Conservation (phyloP, 768 basidiomycete species). For the Phaffia tasmanica region DNA sequence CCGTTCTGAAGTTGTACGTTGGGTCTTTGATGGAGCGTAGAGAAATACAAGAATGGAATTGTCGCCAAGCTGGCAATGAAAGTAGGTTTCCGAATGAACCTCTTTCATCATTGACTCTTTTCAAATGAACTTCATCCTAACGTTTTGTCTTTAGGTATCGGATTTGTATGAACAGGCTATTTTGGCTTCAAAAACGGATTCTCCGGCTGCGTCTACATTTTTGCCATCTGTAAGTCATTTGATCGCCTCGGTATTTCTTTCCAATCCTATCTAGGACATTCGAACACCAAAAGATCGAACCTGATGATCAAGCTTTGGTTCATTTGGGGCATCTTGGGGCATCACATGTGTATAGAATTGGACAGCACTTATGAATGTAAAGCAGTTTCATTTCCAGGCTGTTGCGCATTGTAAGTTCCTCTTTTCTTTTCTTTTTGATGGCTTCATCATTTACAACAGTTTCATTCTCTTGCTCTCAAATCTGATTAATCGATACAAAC, state of each 20-base stretch:
- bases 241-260: no score
- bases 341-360: constrained; percentile 48
- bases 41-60: constrained; percentile 65
- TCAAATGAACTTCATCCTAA: background rate
- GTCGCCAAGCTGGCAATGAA: constrained; percentile 72
- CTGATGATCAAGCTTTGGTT: background rate
- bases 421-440: background rate
- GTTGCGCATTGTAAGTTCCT: constrained; percentile 54
- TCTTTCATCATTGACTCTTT: background rate
- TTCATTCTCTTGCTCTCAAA: background rate
- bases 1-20: background rate
- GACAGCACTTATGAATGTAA: constrained; percentile 69
- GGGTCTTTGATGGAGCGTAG: constrained; percentile 35
- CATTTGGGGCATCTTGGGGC: background rate
- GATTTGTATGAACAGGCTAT: constrained; percentile 53
- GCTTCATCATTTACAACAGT: background rate
- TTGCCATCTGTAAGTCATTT: constrained; percentile 26
- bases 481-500: background rate
- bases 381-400: constrained; percentile 71
- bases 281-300: background rate
- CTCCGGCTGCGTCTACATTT: constrained; percentile 33
- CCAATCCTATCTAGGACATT: background rate
- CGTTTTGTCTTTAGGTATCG: constrained; percentile 43
- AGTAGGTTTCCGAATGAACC: constrained; percentile 40
- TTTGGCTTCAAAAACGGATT: constrained; percentile 31